Conservation (phyloP, 352 stramenopile genomes). For the Globisporangium sylvaticum region DNA sequence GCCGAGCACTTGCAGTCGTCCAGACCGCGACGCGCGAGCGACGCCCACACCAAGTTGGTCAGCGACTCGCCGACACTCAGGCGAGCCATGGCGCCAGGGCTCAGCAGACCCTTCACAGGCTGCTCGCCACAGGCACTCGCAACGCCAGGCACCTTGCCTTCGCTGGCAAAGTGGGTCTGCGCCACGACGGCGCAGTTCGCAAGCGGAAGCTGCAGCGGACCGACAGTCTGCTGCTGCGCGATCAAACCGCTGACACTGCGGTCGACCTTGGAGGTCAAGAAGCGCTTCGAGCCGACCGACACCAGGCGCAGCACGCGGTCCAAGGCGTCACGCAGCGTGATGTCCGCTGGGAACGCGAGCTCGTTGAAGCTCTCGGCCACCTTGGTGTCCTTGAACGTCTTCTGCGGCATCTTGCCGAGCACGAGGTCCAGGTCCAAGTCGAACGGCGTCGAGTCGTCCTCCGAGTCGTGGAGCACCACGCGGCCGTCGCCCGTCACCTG, state of each 20-base stretch:
- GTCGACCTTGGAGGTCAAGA: slow-evolving; percentile 97
- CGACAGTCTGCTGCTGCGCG: slow-evolving; percentile 98
- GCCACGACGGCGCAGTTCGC: slow-evolving; percentile 97
- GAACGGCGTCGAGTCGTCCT: slow-evolving; percentile 92
- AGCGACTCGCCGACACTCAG: slow-evolving; percentile 97
- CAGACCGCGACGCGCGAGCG: slow-evolving; percentile 86
- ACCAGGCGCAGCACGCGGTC: slow-evolving; percentile 95
- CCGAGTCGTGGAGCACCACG: slow-evolving; percentile 96
- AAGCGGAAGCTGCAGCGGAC: slow-evolving; percentile 95
- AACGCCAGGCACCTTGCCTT: slow-evolving; percentile 90
- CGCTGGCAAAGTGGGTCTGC: slow-evolving; percentile 91
- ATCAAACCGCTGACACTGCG: slow-evolving; percentile 97
- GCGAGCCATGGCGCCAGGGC: slow-evolving; percentile 93
- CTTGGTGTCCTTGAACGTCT: slow-evolving; percentile 95
- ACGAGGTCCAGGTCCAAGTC: slow-evolving; percentile 98
- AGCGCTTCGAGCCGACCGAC: slow-evolving; percentile 97
- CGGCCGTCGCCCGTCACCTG: slow-evolving; percentile 93
- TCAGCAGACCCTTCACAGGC: slow-evolving; percentile 95
- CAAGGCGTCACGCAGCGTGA: slow-evolving; percentile 88
- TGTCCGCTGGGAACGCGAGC: slow-evolving; percentile 81
- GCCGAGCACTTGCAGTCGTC: slow-evolving; percentile 96
- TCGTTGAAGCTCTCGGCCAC: slow-evolving; percentile 42
- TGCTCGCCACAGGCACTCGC: slow-evolving; percentile 96
- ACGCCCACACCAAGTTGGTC: slow-evolving; percentile 98
- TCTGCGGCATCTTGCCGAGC: slow-evolving; percentile 98